Evolutionary conservation across 228 moss, liverwort and hornwort species (phyloP).

Genomic region (Sphagnum fallax): DNA sequence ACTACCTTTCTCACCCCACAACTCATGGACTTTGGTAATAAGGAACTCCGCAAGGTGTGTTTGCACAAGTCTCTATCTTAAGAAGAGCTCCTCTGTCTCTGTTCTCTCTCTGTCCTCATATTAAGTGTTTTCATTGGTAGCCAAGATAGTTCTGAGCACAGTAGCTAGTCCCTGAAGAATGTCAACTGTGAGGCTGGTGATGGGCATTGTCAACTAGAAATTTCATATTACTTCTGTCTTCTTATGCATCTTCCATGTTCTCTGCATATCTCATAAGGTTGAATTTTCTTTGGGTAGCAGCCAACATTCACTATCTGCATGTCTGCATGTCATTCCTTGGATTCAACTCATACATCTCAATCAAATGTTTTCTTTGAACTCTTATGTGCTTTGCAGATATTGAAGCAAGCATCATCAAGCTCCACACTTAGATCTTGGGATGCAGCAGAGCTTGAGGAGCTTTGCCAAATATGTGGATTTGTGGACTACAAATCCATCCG

Average conservation of each 20-base stretch:
- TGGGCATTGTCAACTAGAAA: no score
- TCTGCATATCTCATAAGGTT: no score
- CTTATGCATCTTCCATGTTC: no score
- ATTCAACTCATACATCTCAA: no score
- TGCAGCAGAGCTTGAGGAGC: conserved; percentile 42
- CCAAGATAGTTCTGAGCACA: background rate
- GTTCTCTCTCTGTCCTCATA: background rate
- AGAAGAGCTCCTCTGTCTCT: background rate
- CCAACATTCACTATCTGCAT: no score
- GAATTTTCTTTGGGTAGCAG: no score
- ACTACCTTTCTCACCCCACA: conserved; percentile 48
- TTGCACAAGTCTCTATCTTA: background rate
- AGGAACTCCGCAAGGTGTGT: conserved; percentile 44
- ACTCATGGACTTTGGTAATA: conserved; percentile 31
- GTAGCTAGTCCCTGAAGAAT: background rate
- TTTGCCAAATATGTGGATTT: conserved; percentile 38
- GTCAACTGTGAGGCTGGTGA: no score
- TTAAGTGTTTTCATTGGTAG: background rate
- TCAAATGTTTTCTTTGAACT: no score
- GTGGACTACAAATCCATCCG: conserved; percentile 32
- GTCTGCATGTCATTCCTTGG: no score
- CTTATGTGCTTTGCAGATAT: conserved; percentile 16
- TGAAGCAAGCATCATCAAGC: conserved; percentile 24
- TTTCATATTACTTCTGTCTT: no score
- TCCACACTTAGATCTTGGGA: conserved; percentile 39